These are phyloP conservation scores for Gonapodya prolifera DNA, from an alignment of 192 early-diverging fungal species.

Conservation along the genomic window DNA sequence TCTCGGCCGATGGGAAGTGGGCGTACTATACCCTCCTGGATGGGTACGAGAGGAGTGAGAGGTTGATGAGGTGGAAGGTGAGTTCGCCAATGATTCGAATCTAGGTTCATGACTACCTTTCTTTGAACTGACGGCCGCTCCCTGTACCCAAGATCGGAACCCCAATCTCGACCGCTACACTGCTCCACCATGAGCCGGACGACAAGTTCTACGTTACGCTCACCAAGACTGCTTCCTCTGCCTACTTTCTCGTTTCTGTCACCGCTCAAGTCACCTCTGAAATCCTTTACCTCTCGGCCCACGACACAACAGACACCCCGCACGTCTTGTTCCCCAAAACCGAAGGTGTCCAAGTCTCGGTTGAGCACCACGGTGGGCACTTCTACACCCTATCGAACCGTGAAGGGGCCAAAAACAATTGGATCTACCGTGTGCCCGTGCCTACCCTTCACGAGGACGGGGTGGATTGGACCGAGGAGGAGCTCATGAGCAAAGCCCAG, in stretches of 20 bases:
- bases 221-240: conserved; percentile 35
- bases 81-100: too few relatives aligned
- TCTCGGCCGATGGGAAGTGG: conserved; percentile 33
- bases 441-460: conserved; percentile 10
- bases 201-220: conserved; percentile 48
- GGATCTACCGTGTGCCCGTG: conserved; percentile 37
- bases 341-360: conserved; percentile 30
- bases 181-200: conserved; percentile 39
- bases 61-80: too few relatives aligned
- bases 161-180: conserved; percentile 18
- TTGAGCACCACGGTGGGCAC: conserved; percentile 30
- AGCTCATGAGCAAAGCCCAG: conserved; percentile 20
- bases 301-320: conserved; percentile 13
- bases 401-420: conserved; percentile 43
- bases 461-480: neutral
- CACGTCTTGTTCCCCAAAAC: conserved; percentile 32
- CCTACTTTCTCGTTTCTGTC: conserved; percentile 34
- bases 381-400: conserved; percentile 44
- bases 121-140: too few relatives aligned
- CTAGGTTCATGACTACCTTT: too few relatives aligned
- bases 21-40: conserved; percentile 37
- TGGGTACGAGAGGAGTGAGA: conserved; percentile 34
- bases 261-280: conserved; percentile 44
- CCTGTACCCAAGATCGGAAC: conserved; percentile 31
- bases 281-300: conserved; percentile 25